Conservation (phyloP, 2,329 filamentous ascomycete species). For the Scolecobasidium constrictum region DNA sequence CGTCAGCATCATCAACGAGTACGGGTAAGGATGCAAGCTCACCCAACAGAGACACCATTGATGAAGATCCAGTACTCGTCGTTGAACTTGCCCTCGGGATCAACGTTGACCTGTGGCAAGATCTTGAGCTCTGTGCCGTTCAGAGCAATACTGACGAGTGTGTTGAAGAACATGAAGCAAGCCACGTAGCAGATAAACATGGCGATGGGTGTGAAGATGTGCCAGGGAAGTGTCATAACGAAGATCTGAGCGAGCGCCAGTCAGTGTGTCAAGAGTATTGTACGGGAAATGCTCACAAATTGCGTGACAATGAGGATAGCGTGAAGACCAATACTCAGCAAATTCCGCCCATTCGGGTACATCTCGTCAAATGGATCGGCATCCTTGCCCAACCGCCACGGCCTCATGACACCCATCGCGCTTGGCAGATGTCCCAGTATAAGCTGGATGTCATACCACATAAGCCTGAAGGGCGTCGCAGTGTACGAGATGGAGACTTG, state of each 20-base stretch:
- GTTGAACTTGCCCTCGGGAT: conserved; percentile 22
- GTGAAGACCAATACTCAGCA: conserved; percentile 48
- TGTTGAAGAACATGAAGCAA: conserved; percentile 19
- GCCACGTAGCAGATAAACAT: conserved; percentile 20
- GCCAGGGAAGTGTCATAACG: conserved; percentile 45
- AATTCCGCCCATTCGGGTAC: conserved; percentile 45
- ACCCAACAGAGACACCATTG: conserved; percentile 60
- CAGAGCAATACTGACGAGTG: conserved; percentile 19
- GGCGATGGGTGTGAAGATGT: conserved; percentile 33
- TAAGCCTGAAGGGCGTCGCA: conserved; percentile 15
- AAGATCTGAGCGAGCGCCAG: too few relatives aligned
- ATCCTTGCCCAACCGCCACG: conserved; percentile 9
- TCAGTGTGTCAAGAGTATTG: too few relatives aligned
- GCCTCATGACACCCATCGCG: conserved; percentile 15
- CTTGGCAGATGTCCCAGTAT: conserved; percentile 12
- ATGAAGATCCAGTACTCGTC: conserved; percentile 72
- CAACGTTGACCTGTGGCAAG: conserved; percentile 45
- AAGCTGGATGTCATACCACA: conserved; percentile 15
- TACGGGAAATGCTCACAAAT: too few relatives aligned
- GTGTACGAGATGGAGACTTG: conserved; percentile 16
- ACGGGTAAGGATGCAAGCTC: conserved; percentile 17
- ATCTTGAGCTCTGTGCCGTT: conserved; percentile 27
- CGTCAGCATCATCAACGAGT: conserved; percentile 10
- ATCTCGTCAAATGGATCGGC: conserved; percentile 43
- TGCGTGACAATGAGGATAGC: conserved; percentile 49